These are phyloP conservation scores for Fusarium redolens DNA, from an alignment of 2,329 filamentous ascomycete species.

Conservation along the genomic window DNA sequence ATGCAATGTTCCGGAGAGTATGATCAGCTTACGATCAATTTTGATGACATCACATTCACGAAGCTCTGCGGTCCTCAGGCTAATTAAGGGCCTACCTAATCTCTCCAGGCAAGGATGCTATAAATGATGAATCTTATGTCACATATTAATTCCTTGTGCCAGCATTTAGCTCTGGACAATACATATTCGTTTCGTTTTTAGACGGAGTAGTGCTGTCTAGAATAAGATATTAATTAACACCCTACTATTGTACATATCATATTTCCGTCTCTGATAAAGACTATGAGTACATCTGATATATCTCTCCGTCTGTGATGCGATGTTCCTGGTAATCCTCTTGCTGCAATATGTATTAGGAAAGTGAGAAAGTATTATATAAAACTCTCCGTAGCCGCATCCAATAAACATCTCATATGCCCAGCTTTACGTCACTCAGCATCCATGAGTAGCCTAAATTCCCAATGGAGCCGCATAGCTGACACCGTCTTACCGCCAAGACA, in stretches of 20 bases:
- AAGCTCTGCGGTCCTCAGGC: not conserved
- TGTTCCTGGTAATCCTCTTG: too few species aligned
- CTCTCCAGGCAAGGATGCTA: rapidly evolving
- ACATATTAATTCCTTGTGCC: too few species aligned
- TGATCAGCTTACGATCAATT: not conserved
- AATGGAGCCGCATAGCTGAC: not conserved
- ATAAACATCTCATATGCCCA: not conserved
- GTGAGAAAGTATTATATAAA: not conserved
- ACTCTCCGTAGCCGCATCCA: not conserved
- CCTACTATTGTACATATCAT: not conserved
- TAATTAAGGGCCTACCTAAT: rapidly evolving
- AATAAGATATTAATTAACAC: not conserved
- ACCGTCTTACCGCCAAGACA: not conserved
- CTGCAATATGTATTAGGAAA: not conserved
- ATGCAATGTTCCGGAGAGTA: not conserved
- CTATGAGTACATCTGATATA: too few species aligned
- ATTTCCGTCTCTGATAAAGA: too few species aligned
- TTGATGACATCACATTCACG: not conserved
- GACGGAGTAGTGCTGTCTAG: not conserved
- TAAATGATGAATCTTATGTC: rapidly evolving
- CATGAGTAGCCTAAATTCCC: too few species aligned
- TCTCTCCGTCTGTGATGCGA: too few species aligned
- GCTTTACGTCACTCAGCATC: not conserved
- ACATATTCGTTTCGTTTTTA: not conserved
- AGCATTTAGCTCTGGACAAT: rapidly evolving